Percentiles rank a stretch among this genome's conserved stretches.
Conservation (phyloP, 208 protist genomes). For the Trypanosoma melophagium region DNA sequence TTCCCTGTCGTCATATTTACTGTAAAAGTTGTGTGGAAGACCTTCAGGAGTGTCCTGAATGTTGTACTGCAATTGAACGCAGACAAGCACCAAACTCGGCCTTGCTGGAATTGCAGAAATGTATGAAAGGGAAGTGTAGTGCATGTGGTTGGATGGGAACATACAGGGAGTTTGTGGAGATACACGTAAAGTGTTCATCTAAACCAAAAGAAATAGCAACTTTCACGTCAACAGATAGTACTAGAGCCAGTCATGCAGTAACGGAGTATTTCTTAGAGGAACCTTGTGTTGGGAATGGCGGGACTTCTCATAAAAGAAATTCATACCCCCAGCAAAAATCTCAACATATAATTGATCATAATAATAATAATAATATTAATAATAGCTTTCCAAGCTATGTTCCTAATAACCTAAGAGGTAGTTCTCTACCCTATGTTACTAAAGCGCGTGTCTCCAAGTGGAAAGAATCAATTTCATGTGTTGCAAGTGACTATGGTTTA, state of each 20-base stretch:
- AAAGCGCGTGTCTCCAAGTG: conserved; percentile 9
- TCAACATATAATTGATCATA: background rate
- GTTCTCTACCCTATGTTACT: background rate
- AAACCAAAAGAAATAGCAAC: conserved; percentile 19
- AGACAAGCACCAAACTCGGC: conserved; percentile 36
- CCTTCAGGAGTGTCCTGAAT: conserved; percentile 48
- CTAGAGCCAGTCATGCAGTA: conserved; percentile 18
- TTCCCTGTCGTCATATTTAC: conserved; percentile 60
- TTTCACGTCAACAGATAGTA: background rate
- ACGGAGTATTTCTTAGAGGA: conserved; percentile 50
- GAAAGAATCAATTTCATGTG: conserved; percentile 25
- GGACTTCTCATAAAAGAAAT: background rate
- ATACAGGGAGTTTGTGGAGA: conserved; percentile 48
- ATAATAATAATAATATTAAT: too few species aligned
- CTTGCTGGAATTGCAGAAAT: conserved; percentile 48
- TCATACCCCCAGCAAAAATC: background rate
- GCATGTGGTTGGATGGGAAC: conserved; percentile 55
- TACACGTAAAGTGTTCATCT: conserved; percentile 35
- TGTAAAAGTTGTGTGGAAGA: conserved; percentile 43
- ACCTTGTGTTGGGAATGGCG: background rate
- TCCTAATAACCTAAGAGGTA: conserved; percentile 4
- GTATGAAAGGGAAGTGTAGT: conserved; percentile 43
- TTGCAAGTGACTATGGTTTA: conserved; percentile 41
- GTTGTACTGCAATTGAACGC: conserved; percentile 30
- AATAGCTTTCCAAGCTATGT: background rate